Evolutionary conservation across 306 rosid genomes (phyloP), one percentile per base, ranked within the genome.

Genomic region (Corylus heterophylla): DNA sequence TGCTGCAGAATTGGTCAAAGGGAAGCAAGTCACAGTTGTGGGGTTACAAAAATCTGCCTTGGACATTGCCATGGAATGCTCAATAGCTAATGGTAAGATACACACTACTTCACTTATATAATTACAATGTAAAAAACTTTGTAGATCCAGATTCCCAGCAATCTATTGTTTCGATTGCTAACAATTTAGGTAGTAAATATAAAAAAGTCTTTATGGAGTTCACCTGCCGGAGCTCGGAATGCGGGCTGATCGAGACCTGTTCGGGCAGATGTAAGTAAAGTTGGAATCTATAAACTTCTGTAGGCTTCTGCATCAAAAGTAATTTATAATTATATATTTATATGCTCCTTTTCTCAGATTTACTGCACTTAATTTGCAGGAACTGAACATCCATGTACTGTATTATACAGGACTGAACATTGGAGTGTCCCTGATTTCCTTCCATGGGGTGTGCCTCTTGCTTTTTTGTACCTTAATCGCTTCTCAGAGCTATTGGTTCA

Each of bases 401-500:
- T 92, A n/a, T 35, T 92, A 2, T 92, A 83, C 89, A 85, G 49
- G 71, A 89, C 84, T 9, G 85, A 74, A 49, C 94, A 82, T 50
- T 89, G 95, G 95, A 86, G 0, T 52, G 7, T 90, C 42, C 93
- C 97, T 0, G 92, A 92, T 79, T 79, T 47, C 69, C n/a, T 56
- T 67, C 93, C 95, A 8, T 92, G 97, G 97, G 97, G 97, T 3
- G 54, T 92, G n/a, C 86, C 95, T 47, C 69, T 90, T 0, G 79
- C 48, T 61, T 82, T 22, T 62, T 80, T 92, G 5, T 90, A 92
- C 80, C 84, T 87, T 0, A 92, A 74, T 69, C 95, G 95, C 76
- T 90, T 92, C 49, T 54, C 97, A 0, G 95, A 90, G 83, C 83
- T 92, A 13, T 75, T 90, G 54, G 80, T 90, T 82, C 97, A 89